phyloP scores from a whole-genome alignment of 345 rosid genomes.

The Trapa bicornis region DNA sequence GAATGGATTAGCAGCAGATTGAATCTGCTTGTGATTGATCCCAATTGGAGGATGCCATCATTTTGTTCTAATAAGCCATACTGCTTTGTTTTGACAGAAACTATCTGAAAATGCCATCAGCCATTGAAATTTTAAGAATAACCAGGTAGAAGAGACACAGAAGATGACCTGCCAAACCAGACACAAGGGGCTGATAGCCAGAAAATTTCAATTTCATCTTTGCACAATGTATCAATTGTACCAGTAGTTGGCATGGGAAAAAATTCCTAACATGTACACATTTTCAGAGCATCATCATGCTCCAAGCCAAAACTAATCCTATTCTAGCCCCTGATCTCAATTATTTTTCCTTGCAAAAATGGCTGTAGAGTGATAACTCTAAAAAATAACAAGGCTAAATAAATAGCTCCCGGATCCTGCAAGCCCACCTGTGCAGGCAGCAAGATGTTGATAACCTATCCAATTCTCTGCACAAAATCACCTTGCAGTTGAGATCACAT shows the following conservation, averaged over 20 bases:
- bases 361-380: neutral
- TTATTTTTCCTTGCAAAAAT: neutral
- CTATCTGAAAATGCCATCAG: conserved; percentile 23
- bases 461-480: conserved; percentile 1
- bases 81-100: conserved; percentile 16
- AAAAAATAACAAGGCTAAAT: neutral
- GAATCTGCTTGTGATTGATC: neutral
- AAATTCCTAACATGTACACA: neutral
- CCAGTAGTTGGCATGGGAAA: neutral
- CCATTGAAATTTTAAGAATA: too few species aligned
- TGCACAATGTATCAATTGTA: conserved; percentile 1
- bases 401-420: neutral
- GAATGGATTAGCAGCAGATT: neutral
- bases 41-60: neutral
- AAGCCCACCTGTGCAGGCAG: conserved; percentile 5
- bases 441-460: conserved; percentile 5
- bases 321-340: neutral
- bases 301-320: neutral
- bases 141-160: too few species aligned
- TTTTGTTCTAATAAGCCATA: neutral
- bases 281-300: neutral
- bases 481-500: neutral
- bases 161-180: too few species aligned
- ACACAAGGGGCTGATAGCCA: too few species aligned
- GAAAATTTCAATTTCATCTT: neutral